phyloP scores from a whole-genome alignment of 495 filamentous ascomycete genomes.

The Penicillium lagena region DNA sequence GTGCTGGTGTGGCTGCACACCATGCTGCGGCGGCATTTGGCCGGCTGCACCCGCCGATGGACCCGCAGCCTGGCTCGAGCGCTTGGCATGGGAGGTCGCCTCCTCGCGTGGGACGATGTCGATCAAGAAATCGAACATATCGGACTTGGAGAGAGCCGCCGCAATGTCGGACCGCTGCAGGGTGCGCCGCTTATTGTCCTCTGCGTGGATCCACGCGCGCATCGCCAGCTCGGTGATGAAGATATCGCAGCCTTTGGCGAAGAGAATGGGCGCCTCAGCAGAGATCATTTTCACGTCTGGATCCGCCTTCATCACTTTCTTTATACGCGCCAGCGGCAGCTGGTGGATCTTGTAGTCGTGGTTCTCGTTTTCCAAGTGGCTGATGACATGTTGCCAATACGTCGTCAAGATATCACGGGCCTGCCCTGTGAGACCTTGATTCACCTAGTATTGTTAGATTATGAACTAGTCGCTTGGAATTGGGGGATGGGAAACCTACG shows the following conservation, averaged over 20 bases:
- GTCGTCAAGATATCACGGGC: slow-evolving; percentile 96
- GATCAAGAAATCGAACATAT: slow-evolving; percentile 99
- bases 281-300: slow-evolving; percentile 99
- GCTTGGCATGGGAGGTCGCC: slow-evolving; percentile 75
- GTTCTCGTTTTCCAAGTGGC: slow-evolving; percentile 84
- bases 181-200: slow-evolving; percentile 96
- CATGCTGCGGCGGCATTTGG: slow-evolving; percentile 57
- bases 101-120: slow-evolving; percentile 98
- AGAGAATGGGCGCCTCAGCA: slow-evolving; percentile 93
- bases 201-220: slow-evolving; percentile 99
- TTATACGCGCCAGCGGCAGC: slow-evolving; percentile 90
- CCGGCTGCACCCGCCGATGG: slow-evolving; percentile 41
- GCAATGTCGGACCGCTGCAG: slow-evolving; percentile 95
- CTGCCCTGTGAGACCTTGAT: slow-evolving; percentile 86
- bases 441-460: slow-evolving; percentile 51
- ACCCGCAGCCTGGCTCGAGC: slow-evolving; percentile 53
- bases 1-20: slow-evolving; percentile 55
- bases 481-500: slow-evolving; percentile 40
- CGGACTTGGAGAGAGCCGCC: slow-evolving; percentile 87
- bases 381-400: slow-evolving; percentile 98
- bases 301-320: slow-evolving; percentile 99
- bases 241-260: slow-evolving; percentile 98
- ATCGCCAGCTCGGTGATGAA: slow-evolving; percentile 99
- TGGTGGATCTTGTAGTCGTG: slow-evolving; percentile 99
- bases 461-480: not conserved